Base-by-base conservation (phyloP, 306 rosid species). In the Dalbergia cultrata region DNA sequence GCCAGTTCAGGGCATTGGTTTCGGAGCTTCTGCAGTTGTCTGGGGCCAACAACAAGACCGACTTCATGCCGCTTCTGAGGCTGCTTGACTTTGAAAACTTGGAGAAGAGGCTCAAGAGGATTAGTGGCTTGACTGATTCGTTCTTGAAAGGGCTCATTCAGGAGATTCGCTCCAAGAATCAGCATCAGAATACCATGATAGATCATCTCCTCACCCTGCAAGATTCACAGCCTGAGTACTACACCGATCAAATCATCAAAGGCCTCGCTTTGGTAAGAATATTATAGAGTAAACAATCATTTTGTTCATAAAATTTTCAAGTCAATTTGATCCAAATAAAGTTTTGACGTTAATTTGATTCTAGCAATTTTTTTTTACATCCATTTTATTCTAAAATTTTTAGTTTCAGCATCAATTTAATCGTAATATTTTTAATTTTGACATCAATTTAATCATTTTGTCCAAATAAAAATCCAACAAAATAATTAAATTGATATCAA, bases 191-290 rank as follows among this genome's bases (percentile, higher is more conserved):
- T 13, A 87, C 89, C 4, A 82, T 88, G 91, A 79, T 90, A 0
- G 82, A 83, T 8, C 90, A 88, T 74, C 85, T 90, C 10, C 78
- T 90, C 0, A 84, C 65, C 11, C 14, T 83, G 5, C 92, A 86
- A 26, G 56, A 88, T 2, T 67, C 86, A 0, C 80, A 88, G 10
- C 75, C 85, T 13, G 56, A 76, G 9, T 70, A 82, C 8, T 82
- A 82, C 6, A 69, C 85, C 12, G 92, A 90, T 45, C 70, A 85
- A 69, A 81, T 86, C 12, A 90, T 88, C 84, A 90, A 90, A 44
- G 92, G 92, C 8, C 80, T 81, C 67, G 74, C 70, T 43, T 12
- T 79, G 88, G 91, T 89, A 59, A 82, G 62, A 31, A 52, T 26
- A 26, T 26, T 26, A 26, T 26, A 22, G 26, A 22, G 26, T 22